Base-by-base conservation (phyloP, 2,329 filamentous ascomycete species). In the Diaporthe velutina region DNA sequence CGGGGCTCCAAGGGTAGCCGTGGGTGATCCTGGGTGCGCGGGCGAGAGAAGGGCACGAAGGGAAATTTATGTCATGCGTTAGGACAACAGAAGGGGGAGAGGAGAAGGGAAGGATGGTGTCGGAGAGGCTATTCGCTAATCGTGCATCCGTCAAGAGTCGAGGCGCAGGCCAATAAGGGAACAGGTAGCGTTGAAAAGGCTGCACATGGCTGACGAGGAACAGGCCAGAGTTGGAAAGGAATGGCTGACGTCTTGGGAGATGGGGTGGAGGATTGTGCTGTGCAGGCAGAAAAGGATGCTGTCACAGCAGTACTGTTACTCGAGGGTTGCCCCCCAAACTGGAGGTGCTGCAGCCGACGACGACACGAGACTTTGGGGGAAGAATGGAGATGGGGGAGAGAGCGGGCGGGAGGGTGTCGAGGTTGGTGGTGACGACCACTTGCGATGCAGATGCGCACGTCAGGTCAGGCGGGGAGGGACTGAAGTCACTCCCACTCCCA, bases 121-220 rank as follows among this genome's bases (percentile, higher is more conserved):
- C 70, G 70, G 22, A 42, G 70, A 60, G 68, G 45, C 45, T 52
- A 71, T 64, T 76, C 73, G 75, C 68, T 73, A 76, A 74, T 76
- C 61, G 74, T 70, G 68, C 48, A 52, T 58, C 67, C 61, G 67
- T 58, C 60, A 57, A 71, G 68, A n/a, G 38, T 64, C 42, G 54
- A 72, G 72, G 60, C 30, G 72, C 22, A 76, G 67, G 50, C 75
- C 72, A 74, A 74, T 76, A 52, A 70, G 52, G 60, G 48, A 54
- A 52, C 2, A 40, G 48, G 67, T 52, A 58, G 38, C n/a, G 70
- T 66, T 25, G 35, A 58, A 54, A 52, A 57, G n/a, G 60, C 38
- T 55, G 75, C 48, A 68, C 75, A 73, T 74, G 73, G 74, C 68
- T 70, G 75, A 74, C 72, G 42, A 68, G 48, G 73, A 17, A 68